Percentiles rank a stretch among this genome's conserved stretches.
Evolutionary conservation across 2,329 filamentous ascomycete genomes (phyloP).

Genomic region (Trichoderma sp.): DNA sequence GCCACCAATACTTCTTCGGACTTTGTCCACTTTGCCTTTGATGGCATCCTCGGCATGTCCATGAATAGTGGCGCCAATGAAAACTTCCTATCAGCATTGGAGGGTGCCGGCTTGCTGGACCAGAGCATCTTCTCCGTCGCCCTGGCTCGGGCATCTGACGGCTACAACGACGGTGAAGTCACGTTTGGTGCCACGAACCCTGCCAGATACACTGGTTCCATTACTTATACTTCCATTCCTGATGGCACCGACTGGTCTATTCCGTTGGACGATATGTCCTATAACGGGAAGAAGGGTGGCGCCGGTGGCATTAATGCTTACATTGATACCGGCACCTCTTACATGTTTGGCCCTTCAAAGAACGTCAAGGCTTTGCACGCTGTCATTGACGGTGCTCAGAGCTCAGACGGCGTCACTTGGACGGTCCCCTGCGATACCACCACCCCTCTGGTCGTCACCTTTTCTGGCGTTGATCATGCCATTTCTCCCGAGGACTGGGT

Average conservation of each 20-base stretch:
- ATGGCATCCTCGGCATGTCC: constrained; percentile 80
- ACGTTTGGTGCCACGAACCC: constrained; percentile 70
- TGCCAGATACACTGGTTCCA: constrained; percentile 62
- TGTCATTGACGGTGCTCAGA: constrained; percentile 59
- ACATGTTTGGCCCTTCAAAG: constrained; percentile 65
- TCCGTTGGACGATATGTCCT: constrained; percentile 60
- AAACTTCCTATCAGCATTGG: constrained; percentile 65
- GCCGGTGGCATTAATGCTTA: constrained; percentile 60
- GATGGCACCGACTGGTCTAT: constrained; percentile 69
- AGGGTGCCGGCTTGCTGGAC: constrained; percentile 51
- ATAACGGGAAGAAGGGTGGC: constrained; percentile 57
- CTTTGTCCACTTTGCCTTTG: constrained; percentile 76
- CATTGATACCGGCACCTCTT: constrained; percentile 82
- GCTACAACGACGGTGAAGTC: constrained; percentile 68
- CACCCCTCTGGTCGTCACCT: constrained; percentile 58
- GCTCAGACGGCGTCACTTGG: constrained; percentile 60
- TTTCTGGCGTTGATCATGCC: constrained; percentile 64
- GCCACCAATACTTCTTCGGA: constrained; percentile 68
- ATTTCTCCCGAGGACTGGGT: constrained; percentile 73
- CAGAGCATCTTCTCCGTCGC: constrained; percentile 69
- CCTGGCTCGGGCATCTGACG: constrained; percentile 64
- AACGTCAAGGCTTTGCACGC: constrained; percentile 67
- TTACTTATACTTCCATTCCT: constrained; percentile 61
- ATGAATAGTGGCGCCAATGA: constrained; percentile 57
- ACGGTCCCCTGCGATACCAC: constrained; percentile 69